phyloP scores from a whole-genome alignment of 106 monocot species.

The Phalaenopsis equestris region DNA sequence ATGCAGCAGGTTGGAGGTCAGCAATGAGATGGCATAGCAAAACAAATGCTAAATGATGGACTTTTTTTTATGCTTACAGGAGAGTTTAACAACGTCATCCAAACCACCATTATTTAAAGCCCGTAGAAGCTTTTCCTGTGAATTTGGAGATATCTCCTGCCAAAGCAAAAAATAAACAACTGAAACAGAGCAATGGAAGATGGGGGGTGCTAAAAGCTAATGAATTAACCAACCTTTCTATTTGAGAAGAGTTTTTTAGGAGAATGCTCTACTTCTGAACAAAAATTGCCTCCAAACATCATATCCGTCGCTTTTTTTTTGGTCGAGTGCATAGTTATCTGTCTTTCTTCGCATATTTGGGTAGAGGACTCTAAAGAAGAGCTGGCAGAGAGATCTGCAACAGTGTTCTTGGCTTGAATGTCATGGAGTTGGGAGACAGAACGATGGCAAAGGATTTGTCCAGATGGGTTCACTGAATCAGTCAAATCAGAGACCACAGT shows the following conservation, averaged over 20 bases:
- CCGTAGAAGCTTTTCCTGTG: conserved; percentile 67
- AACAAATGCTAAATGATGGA: not conserved
- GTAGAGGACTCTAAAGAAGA: conserved; percentile 6
- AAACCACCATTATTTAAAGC: conserved; percentile 35
- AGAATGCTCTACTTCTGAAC: conserved; percentile 8
- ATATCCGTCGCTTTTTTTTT: not conserved
- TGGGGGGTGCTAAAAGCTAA: not conserved
- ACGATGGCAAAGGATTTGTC: conserved; percentile 3
- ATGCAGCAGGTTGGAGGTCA: not conserved
- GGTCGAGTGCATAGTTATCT: not conserved
- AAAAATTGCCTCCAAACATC: conserved; percentile 8
- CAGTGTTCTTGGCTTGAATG: not conserved
- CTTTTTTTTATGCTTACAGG: conserved; percentile 24
- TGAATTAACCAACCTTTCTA: conserved; percentile 46
- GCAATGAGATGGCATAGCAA: not conserved
- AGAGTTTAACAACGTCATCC: conserved; percentile 23
- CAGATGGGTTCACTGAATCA: conserved; percentile 2
- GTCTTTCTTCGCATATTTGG: not conserved
- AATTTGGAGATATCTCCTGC: conserved; percentile 67
- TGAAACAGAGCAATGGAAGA: not conserved
- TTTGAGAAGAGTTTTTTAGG: conserved; percentile 60
- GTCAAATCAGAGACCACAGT: not conserved
- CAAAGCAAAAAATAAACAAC: not conserved
- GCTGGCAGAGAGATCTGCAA: not conserved
- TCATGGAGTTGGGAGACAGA: not conserved